phyloP scores from a whole-genome alignment of 441 rosid genomes.

The Mallotus repandus region DNA sequence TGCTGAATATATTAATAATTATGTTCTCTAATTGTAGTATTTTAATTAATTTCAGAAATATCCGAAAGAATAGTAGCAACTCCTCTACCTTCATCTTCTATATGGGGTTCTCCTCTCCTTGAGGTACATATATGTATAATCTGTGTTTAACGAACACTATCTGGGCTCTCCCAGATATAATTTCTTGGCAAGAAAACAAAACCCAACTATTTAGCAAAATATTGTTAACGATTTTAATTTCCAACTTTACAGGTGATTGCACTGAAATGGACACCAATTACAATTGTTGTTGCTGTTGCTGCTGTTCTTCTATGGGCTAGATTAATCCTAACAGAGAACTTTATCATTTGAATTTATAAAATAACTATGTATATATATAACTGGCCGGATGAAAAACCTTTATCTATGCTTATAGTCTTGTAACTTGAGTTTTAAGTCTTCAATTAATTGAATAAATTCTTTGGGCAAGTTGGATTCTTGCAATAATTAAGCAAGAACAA shows the following conservation, averaged over 20 bases:
- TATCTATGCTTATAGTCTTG: background rate
- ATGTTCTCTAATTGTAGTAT: too few species aligned
- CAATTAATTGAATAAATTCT: background rate
- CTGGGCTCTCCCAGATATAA: too few species aligned
- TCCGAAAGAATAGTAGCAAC: conserved; percentile 21
- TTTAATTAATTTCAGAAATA: conserved; percentile 24
- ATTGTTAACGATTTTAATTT: background rate
- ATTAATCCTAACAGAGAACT: conserved; percentile 34
- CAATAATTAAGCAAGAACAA: background rate
- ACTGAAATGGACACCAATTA: conserved; percentile 55
- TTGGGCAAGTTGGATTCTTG: background rate
- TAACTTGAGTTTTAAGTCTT: background rate
- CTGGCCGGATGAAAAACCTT: background rate
- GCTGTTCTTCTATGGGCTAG: conserved; percentile 43
- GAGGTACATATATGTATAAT: conserved; percentile 32
- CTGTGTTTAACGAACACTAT: too few species aligned
- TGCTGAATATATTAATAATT: too few species aligned
- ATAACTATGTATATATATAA: background rate
- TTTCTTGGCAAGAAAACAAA: too few species aligned
- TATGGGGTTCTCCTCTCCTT: conserved; percentile 45
- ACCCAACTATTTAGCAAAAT: too few species aligned
- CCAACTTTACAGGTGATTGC: conserved; percentile 41
- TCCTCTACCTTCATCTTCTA: conserved; percentile 25
- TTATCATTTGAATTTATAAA: conserved; percentile 32
- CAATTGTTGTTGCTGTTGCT: conserved; percentile 18